A percentile compares a stretch with the other conserved stretches of the same genome.
Evolutionary conservation across 2,329 filamentous ascomycete genomes (phyloP).

Genomic region (Boeremia lycopersici): DNA sequence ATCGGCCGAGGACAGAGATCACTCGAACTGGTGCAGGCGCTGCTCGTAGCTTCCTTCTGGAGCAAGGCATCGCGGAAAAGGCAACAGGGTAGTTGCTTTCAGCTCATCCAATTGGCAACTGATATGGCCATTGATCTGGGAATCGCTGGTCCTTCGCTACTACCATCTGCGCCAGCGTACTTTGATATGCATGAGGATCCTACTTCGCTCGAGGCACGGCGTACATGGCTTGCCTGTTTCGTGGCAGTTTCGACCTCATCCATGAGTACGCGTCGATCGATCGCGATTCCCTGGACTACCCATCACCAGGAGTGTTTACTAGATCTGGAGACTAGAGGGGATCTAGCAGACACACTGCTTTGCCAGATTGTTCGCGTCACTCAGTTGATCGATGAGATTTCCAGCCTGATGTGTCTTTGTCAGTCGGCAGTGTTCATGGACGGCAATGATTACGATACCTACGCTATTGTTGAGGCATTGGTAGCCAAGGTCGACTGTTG

Average conservation of each 20-base stretch:
- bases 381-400: conserved; percentile 29
- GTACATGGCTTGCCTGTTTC: conserved; percentile 39
- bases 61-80: conserved; percentile 27
- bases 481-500: conserved; percentile 30
- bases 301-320: conserved; percentile 31
- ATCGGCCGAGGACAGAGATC: conserved; percentile 33
- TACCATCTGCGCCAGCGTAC: conserved; percentile 31
- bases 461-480: conserved; percentile 22
- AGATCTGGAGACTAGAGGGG: conserved; percentile 25
- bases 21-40: conserved; percentile 36
- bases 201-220: conserved; percentile 31
- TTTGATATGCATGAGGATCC: conserved; percentile 29
- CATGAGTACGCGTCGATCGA: conserved; percentile 27
- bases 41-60: conserved; percentile 33
- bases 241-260: conserved; percentile 29
- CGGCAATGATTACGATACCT: conserved; percentile 28
- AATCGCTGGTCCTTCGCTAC: conserved; percentile 30
- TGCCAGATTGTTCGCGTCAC: conserved; percentile 34
- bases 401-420: conserved; percentile 26
- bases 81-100: conserved; percentile 31
- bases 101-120: conserved; percentile 33
- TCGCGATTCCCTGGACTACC: conserved; percentile 29
- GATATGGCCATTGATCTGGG: conserved; percentile 40
- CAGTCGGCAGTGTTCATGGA: conserved; percentile 26
- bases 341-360: conserved; percentile 27